phyloP scores from a whole-genome alignment of 495 filamentous ascomycete genomes.

The Pyrenula massariospora region DNA sequence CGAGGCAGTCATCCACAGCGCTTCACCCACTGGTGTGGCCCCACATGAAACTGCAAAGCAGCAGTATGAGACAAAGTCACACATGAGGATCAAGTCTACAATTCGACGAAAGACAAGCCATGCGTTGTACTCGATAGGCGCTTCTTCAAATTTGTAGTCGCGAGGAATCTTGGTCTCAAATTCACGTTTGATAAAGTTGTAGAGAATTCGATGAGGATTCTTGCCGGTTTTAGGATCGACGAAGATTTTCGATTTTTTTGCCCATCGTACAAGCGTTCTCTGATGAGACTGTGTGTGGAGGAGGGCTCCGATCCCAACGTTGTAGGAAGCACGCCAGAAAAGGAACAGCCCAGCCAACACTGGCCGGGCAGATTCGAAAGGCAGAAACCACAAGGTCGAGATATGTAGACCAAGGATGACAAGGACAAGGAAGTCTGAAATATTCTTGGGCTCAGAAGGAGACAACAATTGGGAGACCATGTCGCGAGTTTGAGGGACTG shows the following conservation, averaged over 20 bases:
- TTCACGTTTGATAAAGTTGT: conserved; percentile 72
- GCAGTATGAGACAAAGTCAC: conserved; percentile 93
- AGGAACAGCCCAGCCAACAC: conserved; percentile 72
- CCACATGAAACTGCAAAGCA: conserved; percentile 89
- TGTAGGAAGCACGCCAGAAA: conserved; percentile 89
- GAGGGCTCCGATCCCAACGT: conserved; percentile 84
- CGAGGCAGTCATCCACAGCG: conserved; percentile 48
- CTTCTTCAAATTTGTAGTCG: conserved; percentile 87
- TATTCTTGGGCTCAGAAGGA: conserved; percentile 88
- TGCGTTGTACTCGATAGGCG: conserved; percentile 95
- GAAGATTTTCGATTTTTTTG: conserved; percentile 72
- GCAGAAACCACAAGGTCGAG: conserved; percentile 57
- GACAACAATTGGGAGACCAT: conserved; percentile 97
- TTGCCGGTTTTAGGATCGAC: conserved; percentile 68
- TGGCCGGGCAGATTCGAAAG: conserved; percentile 51
- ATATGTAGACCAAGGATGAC: conserved; percentile 67
- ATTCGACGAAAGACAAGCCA: conserved; percentile 94
- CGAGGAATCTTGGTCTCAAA: conserved; percentile 87
- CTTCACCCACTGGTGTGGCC: conserved; percentile 59
- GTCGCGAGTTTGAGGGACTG: conserved; percentile 91
- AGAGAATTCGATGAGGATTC: conserved; percentile 70
- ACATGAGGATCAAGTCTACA: conserved; percentile 94
- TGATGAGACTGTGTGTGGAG: conserved; percentile 84
- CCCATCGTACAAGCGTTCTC: conserved; percentile 77
- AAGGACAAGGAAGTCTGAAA: conserved; percentile 76